These are phyloP conservation scores for Clarireedia hainanense DNA, from an alignment of 2,329 filamentous ascomycete genomes.

Conservation along the genomic window DNA sequence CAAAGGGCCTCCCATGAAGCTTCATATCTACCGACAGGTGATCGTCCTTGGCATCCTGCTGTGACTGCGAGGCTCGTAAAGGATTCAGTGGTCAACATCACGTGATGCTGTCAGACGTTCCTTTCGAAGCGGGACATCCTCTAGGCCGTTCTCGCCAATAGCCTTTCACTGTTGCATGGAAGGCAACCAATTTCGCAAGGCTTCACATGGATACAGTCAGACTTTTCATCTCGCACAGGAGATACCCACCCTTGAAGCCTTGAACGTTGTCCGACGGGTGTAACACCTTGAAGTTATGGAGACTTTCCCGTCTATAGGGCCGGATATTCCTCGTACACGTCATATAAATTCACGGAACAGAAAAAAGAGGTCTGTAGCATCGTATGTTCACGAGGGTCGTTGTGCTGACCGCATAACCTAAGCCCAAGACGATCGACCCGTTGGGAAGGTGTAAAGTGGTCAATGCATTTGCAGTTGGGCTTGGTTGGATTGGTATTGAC, in stretches of 20 bases:
- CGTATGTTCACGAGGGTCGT: constrained; percentile 11
- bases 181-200: neutral
- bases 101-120: neutral
- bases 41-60: neutral
- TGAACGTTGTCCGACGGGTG: neutral
- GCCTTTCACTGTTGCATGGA: neutral
- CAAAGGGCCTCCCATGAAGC: constrained; percentile 46
- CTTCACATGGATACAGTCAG: neutral
- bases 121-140: neutral
- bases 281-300: constrained; percentile 1
- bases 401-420: constrained; percentile 6
- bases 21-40: neutral
- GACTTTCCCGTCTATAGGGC: neutral
- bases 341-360: constrained; percentile 1
- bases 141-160: neutral
- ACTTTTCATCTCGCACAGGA: neutral
- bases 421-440: constrained; percentile 6
- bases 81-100: neutral
- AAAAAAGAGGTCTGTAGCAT: constrained; percentile 1
- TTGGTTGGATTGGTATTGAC: constrained; percentile 18
- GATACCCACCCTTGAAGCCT: neutral
- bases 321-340: constrained; percentile 2
- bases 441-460: constrained; percentile 3
- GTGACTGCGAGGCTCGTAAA: neutral
- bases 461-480: constrained; percentile 14